Conservation (phyloP, 345 rosid species). For the Litchi chinensis region DNA sequence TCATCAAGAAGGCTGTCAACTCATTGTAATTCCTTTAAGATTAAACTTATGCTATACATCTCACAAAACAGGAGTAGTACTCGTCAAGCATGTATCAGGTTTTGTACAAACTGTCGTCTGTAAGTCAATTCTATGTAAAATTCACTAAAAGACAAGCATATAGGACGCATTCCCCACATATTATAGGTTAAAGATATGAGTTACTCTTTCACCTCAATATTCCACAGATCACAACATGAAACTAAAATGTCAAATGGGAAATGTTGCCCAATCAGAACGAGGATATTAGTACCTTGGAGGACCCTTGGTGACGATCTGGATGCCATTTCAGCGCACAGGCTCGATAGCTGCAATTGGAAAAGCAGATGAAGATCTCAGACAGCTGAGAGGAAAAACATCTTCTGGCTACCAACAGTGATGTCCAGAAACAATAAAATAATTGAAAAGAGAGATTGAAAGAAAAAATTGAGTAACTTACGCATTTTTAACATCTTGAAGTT, state of each 20-base stretch:
- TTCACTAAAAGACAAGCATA: not conserved
- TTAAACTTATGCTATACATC: not conserved
- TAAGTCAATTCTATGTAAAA: not conserved
- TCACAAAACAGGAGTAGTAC: not conserved
- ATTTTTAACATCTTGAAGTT: conserved; percentile 71
- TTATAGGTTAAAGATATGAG: not conserved
- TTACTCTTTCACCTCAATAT: not conserved
- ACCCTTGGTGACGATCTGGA: conserved; percentile 87
- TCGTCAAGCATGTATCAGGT: not conserved
- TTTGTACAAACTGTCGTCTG: not conserved
- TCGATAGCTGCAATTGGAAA: conserved; percentile 59
- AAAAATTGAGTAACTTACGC: conserved; percentile 59
- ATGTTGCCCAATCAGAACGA: not conserved
- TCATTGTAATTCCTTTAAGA: not conserved
- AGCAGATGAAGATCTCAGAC: not conserved
- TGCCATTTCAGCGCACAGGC: conserved; percentile 90
- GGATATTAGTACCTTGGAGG: conserved; percentile 64
- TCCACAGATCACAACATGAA: not conserved
- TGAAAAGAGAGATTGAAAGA: not conserved
- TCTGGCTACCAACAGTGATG: not conserved
- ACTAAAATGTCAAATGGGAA: not conserved
- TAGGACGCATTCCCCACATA: not conserved
- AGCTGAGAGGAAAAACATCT: not conserved
- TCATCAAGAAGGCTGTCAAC: not conserved
- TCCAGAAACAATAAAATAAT: not conserved